Conservation (phyloP, 2,329 filamentous ascomycete genomes). For the Pestalotiopsis sp. region DNA sequence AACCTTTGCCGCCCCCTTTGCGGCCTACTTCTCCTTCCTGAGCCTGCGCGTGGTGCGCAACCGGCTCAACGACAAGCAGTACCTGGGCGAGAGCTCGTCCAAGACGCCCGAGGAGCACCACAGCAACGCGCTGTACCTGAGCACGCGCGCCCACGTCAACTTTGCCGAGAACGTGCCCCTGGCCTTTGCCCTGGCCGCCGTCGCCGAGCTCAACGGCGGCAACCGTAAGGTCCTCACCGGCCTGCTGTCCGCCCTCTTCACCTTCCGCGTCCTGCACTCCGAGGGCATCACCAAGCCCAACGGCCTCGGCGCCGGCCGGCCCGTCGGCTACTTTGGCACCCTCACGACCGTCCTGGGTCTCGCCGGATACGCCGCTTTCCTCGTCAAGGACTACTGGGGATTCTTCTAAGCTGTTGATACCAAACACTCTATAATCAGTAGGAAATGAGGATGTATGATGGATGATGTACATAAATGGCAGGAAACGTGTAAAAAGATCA, state of each 20-base stretch:
- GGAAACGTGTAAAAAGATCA: neutral
- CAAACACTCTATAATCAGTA: neutral
- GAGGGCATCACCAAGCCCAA: constrained; percentile 27
- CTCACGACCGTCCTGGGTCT: constrained; percentile 27
- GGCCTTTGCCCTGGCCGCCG: constrained; percentile 30
- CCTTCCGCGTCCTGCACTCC: constrained; percentile 29
- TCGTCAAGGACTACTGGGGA: constrained; percentile 29
- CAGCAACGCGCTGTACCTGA: constrained; percentile 28
- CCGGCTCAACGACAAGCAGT: constrained; percentile 28
- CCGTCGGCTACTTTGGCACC: constrained; percentile 33
- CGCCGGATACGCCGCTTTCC: constrained; percentile 31
- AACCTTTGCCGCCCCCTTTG: constrained; percentile 33
- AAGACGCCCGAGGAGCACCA: constrained; percentile 14
- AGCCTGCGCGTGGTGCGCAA: constrained; percentile 29
- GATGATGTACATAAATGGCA: neutral
- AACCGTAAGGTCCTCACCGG: constrained; percentile 26
- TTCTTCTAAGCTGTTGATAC: constrained; percentile 14
- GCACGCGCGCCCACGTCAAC: constrained; percentile 30
- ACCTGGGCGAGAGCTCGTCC: constrained; percentile 30
- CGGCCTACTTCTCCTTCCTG: constrained; percentile 33
- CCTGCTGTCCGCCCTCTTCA: constrained; percentile 28
- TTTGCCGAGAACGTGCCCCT: constrained; percentile 36
- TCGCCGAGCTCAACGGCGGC: constrained; percentile 35
- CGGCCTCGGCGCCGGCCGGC: constrained; percentile 27
- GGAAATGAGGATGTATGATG: too few species aligned